Base-by-base conservation (phyloP, 2,329 filamentous ascomycete genomes). In the Blastomyces emzantsi region DNA sequence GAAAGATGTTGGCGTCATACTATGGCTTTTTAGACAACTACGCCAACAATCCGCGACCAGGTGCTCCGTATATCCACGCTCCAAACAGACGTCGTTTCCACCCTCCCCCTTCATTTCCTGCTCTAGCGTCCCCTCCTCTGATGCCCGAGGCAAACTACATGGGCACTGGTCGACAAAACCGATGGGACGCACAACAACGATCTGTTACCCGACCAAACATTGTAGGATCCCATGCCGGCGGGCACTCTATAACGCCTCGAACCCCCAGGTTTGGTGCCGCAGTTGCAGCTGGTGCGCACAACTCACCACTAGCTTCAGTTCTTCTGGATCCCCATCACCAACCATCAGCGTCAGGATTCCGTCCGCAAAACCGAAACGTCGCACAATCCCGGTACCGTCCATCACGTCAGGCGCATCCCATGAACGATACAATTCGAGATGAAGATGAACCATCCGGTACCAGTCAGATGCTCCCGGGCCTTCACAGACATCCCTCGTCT, bases 1-100 rank as follows among this genome's bases (percentile, higher is more conserved):
- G 92, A 66, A 99, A 99, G 78, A 96, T 99, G 90, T 88, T 94
- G n/a, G 90, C 92, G 19, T 97, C 93, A 0, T 94, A 97, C 73
- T 92, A 94, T 71, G 92, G 92, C 1, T 99, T 99, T 74, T 80
- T 97, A 64, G 92, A 97, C 72, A 92, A 96, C 69, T 99, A 99
- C 70, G 85, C 88, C 17, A 85, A 87, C 59, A 90, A 90, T 69
- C 86, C 87, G 3, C 87, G 86, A 73, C 85, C 84, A 7, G 87
- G 86, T 1, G 82, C 87, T 25, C 83, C 84, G 7, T 84, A 85
- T 25, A 81, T 85, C 66, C 71, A 13, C 63, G 67, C 22, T 67
- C 65, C 47, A 72, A 77, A 69, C 69, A 82, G 80, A 64, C 81
- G 81, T 63, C 82, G 83, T 52, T 92, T 93, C 73, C 85, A 92